These are phyloP conservation scores for Luffa acutangula DNA, from an alignment of 306 rosid species.

Conservation along the genomic window DNA sequence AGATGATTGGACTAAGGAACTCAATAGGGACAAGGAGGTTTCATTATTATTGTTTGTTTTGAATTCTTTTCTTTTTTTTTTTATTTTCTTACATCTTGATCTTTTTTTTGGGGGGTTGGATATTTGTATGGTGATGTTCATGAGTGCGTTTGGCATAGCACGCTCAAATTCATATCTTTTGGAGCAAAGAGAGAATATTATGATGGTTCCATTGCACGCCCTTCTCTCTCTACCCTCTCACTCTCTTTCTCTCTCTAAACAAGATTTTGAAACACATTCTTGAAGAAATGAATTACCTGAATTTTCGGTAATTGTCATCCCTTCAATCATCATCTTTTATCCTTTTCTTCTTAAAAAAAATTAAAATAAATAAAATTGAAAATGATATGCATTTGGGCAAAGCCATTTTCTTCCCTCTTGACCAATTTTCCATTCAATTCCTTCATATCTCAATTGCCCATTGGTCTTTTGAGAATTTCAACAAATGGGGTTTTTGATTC, in stretches of 20 bases:
- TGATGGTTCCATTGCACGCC: conserved; percentile 76
- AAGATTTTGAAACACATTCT: conserved; percentile 40
- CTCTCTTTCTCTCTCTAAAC: conserved; percentile 23
- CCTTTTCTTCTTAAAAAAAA: conserved; percentile 8
- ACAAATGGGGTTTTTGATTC: background rate
- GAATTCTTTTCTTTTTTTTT: background rate
- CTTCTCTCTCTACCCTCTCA: conserved; percentile 10
- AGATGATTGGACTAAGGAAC: background rate
- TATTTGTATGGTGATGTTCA: conserved; percentile 34
- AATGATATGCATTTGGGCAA: background rate
- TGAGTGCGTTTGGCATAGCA: conserved; percentile 37
- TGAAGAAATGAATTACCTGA: conserved; percentile 32
- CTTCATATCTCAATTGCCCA: background rate
- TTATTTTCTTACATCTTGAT: background rate
- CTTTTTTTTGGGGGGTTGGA: background rate
- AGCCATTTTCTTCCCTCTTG: background rate
- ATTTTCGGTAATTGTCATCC: conserved; percentile 54
- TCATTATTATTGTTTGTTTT: background rate
- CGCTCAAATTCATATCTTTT: conserved; percentile 31
- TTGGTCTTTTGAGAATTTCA: background rate
- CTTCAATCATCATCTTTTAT: conserved; percentile 48
- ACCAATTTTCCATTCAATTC: background rate
- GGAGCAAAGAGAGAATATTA: conserved; percentile 63
- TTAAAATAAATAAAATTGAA: background rate
- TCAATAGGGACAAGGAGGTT: background rate